These are phyloP conservation scores for Coniochaeta sp. DNA, from an alignment of 2,329 filamentous ascomycete species.

Conservation along the genomic window DNA sequence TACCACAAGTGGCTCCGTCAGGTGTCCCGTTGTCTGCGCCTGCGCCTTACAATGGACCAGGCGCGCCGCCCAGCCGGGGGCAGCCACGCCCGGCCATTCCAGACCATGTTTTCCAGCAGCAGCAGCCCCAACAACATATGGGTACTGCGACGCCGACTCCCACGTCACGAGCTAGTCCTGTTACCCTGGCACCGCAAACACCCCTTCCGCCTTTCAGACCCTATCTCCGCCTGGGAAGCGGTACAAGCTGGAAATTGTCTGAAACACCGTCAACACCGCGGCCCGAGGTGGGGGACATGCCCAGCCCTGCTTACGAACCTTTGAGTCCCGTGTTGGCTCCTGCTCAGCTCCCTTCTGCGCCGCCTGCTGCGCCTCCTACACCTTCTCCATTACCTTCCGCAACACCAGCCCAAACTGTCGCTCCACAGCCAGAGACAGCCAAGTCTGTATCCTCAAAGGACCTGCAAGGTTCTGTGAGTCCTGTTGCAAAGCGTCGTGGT, in stretches of 20 bases:
- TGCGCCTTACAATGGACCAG: slow-evolving; percentile 8
- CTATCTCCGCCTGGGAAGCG: slow-evolving; percentile 21
- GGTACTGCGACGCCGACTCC: slow-evolving; percentile 8
- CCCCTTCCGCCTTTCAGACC: slow-evolving; percentile 9
- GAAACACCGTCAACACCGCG: slow-evolving; percentile 52
- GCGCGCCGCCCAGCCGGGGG: slow-evolving; percentile 17
- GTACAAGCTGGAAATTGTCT: slow-evolving; percentile 51
- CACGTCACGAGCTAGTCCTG: slow-evolving; percentile 21
- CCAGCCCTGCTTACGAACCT: slow-evolving; percentile 50
- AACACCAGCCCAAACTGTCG: neutral
- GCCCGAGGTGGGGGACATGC: slow-evolving; percentile 28
- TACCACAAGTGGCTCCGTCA: neutral
- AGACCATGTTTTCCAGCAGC: slow-evolving; percentile 13
- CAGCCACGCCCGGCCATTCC: slow-evolving; percentile 13
- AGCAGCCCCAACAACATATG: slow-evolving; percentile 6
- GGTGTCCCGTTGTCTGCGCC: slow-evolving; percentile 4
- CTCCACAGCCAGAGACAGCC: neutral
- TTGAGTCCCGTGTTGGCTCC: slow-evolving; percentile 44
- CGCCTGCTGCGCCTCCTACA: neutral
- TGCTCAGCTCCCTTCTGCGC: no score
- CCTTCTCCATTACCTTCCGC: neutral
- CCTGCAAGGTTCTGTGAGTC: neutral
- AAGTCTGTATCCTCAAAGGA: neutral
- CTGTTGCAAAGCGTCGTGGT: slow-evolving; percentile 18
- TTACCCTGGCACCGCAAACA: slow-evolving; percentile 12